Evolutionary conservation across 169 alveolate species (phyloP).

Genomic region (Cystoisospora suis): DNA sequence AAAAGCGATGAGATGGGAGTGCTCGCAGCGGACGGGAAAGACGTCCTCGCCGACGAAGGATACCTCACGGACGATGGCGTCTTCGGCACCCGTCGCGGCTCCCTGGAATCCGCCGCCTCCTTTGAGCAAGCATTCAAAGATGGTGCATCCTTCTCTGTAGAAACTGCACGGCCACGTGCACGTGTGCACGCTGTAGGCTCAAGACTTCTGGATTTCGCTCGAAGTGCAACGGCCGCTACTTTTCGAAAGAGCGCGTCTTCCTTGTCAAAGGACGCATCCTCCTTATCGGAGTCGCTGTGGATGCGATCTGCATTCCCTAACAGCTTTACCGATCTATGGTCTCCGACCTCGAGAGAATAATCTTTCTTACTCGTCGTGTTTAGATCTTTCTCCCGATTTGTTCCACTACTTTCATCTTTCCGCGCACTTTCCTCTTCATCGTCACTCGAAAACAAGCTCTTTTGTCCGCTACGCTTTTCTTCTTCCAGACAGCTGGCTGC

Average conservation of each 20-base stretch:
- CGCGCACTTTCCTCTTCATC: neutral
- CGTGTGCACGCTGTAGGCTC: neutral
- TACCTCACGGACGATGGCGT: no score
- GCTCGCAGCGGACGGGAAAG: no score
- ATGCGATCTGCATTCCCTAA: neutral
- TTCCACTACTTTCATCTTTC: neutral
- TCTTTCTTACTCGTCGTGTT: neutral
- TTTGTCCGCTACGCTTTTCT: no score
- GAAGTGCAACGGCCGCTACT: slow-evolving; percentile 6
- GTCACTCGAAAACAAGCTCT: no score
- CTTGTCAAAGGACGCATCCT: neutral
- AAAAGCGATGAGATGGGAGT: no score
- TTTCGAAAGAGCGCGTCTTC: slow-evolving; percentile 2
- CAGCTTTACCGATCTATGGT: neutral
- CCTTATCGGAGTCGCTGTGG: neutral
- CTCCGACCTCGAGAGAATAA: neutral
- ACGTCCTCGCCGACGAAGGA: no score
- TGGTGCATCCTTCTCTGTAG: no score
- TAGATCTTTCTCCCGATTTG: no score
- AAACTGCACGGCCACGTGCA: neutral
- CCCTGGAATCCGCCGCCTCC: no score
- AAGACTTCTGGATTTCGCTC: neutral
- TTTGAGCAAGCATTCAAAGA: no score
- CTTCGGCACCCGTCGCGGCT: no score
- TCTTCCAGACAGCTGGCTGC: neutral